These are phyloP conservation scores for Grigorovia humatica DNA, from an alignment of 805 yeast genomes.

Conservation along the genomic window DNA sequence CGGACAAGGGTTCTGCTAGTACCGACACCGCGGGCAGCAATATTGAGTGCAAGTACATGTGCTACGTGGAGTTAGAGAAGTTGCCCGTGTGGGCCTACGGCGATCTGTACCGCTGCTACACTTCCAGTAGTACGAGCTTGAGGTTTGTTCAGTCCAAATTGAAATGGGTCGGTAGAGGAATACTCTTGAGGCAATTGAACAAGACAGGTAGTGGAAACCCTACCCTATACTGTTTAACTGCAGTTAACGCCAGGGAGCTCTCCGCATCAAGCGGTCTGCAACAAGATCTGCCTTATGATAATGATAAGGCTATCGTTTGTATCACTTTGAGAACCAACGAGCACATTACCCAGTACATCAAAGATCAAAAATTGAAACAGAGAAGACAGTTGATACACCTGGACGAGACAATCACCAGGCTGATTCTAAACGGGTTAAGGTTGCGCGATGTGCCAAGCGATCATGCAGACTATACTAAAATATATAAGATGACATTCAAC, in stretches of 20 bases:
- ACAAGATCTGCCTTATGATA: background rate
- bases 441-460: slow-evolving; percentile 26
- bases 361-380: background rate
- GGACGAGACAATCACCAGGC: slow-evolving; percentile 25
- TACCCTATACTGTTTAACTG: background rate
- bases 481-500: slow-evolving; percentile 29
- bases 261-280: too few species aligned
- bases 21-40: too few species aligned
- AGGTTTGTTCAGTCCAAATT: slow-evolving; percentile 22
- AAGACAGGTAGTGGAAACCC: slow-evolving; percentile 7
- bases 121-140: slow-evolving; percentile 18
- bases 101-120: slow-evolving; percentile 11
- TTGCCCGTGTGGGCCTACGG: slow-evolving; percentile 23
- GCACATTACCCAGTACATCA: background rate
- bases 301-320: background rate
- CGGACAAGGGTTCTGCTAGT: too few species aligned
- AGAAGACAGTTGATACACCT: slow-evolving; percentile 12
- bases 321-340: background rate
- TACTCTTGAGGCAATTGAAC: slow-evolving; percentile 1
- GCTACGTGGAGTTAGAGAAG: slow-evolving; percentile 15
- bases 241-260: background rate
- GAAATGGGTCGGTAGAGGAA: slow-evolving; percentile 15
- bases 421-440: slow-evolving; percentile 30
- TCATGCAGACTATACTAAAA: slow-evolving; percentile 24
- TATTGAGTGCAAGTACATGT: slow-evolving; percentile 5